Evolutionary conservation across 441 rosid species (phyloP), one percentile per base, ranked within the genome.

Genomic region (Theobroma grandiflorum): DNA sequence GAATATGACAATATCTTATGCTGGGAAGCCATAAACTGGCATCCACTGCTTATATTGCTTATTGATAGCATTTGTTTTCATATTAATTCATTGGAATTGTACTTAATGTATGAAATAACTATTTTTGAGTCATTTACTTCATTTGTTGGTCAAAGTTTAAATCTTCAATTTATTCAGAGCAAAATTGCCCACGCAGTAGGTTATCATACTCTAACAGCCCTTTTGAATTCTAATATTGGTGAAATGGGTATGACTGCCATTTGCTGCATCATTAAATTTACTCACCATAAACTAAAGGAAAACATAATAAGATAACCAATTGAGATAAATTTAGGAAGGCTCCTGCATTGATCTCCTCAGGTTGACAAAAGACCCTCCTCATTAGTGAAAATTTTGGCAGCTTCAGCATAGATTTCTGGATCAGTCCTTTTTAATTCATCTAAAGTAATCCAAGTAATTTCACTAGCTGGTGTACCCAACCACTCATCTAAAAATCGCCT

Each of bases 31-130:
- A 66, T 12, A 66, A 40, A 26, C 31, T 26, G 31, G 31, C 40
- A 66, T n/a, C 16, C 50, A 40, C 50, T 6, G 50, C 14, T 66
- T 1, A 40, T 66, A 2, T n/a, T 66, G 31, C 50, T n/a, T 38
- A 18, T 40, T 18, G 20, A 38, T 38, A 8, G 31, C 31, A 26
- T 26, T 26, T 26, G 31, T 26, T 26, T 26, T 26, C 31, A 26
- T 26, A 26, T 26, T 14, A 26, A 26, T 6, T 69, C 15, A 33
- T 26, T 69, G 55, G 10, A 22, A 10, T 68, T 37, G 33, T 26
- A n/a, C 73, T 68, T 68, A 45, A 16, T n/a, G 33, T 68, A n/a
- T 68, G 73, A 45, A 68, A 43, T 37, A 20, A 12, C n/a, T 69
- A 45, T 69, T 14, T 26, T 22, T 69, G 38, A 14, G 38, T 38